Base-by-base conservation (phyloP, 78 protist species). In the Goniomonas avonlea region DNA sequence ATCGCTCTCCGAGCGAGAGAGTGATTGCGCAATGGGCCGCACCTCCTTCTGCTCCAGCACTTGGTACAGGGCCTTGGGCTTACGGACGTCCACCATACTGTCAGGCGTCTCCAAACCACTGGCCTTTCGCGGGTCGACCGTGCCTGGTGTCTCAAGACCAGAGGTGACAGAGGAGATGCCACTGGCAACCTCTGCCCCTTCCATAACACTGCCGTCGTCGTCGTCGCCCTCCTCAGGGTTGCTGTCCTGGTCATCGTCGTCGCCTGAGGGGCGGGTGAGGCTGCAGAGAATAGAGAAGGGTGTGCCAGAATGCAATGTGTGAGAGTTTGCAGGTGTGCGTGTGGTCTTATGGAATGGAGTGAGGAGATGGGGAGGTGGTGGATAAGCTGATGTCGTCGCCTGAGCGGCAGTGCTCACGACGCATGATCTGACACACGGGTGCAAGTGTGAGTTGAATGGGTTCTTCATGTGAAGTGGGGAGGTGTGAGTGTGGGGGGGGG, bases 31-130 rank as follows among this genome's bases (percentile, higher is more conserved):
- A n/a, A n/a, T n/a, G n/a, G n/a, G n/a, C n/a, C n/a, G n/a, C 15
- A 65, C 45, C 48, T 43, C 73, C 58, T 40, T 20, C 48, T 77
- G 82, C 40, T 27, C 20, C 43, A 77, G 37, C 68, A 77, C 82
- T 65, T 27, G 27, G 58, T 23, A 58, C 13, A 58, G 71, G 59
- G 59, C 15, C 55, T 58, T 34, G 27, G 47, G 29, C 40, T 50
- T 32, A 3, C 65, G n/a, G 25, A 58, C 40, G 37, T 56, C 77
- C 15, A 27, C 56, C 47, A 25, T 5, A 21, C 76, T 45, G 35
- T 47, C 61, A 5, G 82, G 82, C 60, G 82, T 77, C 18, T 77
- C 73, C 32, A n/a, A 3, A 13, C 81, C 81, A 2, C 9, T 17
- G 53, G 13, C 53, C 53, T 45, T 17, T 45, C 9, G 9, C 53